phyloP scores from a whole-genome alignment of 768 basidiomycete species.

The Boletus edulis region DNA sequence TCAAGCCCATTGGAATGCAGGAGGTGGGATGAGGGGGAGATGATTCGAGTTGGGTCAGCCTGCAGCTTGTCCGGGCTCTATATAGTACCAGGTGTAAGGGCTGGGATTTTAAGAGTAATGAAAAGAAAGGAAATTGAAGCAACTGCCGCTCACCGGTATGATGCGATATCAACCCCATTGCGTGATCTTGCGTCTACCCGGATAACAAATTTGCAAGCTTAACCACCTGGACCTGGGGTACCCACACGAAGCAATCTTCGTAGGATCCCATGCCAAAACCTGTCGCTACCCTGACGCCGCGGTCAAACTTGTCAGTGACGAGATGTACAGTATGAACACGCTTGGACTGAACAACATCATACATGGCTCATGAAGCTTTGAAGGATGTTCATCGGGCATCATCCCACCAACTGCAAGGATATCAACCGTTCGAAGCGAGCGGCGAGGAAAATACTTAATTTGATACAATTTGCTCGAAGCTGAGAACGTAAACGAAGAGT shows the following conservation, averaged over 20 bases:
- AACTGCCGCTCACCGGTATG: constrained; percentile 1
- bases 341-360: no score
- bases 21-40: background rate
- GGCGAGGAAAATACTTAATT: no score
- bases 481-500: no score
- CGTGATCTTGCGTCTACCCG: constrained; percentile 31
- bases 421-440: no score
- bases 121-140: background rate
- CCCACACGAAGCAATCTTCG: background rate
- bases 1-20: constrained; percentile 18
- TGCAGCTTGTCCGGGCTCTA: background rate
- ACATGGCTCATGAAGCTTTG: no score
- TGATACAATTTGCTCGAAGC: no score
- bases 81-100: constrained; percentile 4
- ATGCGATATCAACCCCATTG: constrained; percentile 15
- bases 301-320: no score
- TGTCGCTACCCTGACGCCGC: no score
- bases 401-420: no score
- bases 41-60: background rate
- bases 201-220: constrained; percentile 7
- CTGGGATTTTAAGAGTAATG: background rate
- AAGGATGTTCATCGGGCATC: no score
- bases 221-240: background rate
- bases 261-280: background rate
- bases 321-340: no score